These are phyloP conservation scores for Anethum foeniculum DNA, from an alignment of 140 eudicot species.

Conservation along the genomic window DNA sequence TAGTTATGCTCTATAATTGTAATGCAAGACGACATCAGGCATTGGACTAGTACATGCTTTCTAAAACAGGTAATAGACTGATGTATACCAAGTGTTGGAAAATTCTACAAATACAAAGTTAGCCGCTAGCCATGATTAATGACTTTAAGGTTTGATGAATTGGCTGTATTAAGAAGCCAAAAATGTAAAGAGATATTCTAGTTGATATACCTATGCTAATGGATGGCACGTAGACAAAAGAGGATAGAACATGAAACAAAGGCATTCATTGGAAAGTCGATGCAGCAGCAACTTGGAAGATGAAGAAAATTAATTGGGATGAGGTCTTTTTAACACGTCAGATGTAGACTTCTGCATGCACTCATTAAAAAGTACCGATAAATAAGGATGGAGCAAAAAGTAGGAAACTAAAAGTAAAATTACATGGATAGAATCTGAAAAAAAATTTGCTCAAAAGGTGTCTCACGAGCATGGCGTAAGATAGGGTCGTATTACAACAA, in stretches of 20 bases:
- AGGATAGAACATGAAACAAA: background rate
- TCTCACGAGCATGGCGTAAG: background rate
- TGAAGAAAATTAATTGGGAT: background rate
- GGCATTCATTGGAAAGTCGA: background rate
- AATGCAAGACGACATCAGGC: background rate
- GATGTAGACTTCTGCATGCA: background rate
- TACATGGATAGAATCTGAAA: background rate
- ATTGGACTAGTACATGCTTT: background rate
- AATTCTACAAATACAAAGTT: background rate
- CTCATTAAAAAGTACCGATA: background rate
- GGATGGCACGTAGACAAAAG: background rate
- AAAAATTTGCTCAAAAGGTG: background rate
- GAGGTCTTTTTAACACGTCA: background rate
- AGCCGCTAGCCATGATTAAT: background rate
- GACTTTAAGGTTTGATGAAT: background rate
- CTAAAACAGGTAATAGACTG: background rate
- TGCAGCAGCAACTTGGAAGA: background rate
- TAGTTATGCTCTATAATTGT: background rate
- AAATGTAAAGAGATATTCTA: background rate
- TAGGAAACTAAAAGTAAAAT: background rate
- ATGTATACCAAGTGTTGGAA: background rate
- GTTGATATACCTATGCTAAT: background rate
- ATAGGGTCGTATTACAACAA: background rate
- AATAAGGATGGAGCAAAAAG: background rate
- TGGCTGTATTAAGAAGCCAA: background rate